Evolutionary conservation across 306 rosid species (phyloP), one percentile per base, ranked within the genome.

Genomic region (Hippophae tibetana): DNA sequence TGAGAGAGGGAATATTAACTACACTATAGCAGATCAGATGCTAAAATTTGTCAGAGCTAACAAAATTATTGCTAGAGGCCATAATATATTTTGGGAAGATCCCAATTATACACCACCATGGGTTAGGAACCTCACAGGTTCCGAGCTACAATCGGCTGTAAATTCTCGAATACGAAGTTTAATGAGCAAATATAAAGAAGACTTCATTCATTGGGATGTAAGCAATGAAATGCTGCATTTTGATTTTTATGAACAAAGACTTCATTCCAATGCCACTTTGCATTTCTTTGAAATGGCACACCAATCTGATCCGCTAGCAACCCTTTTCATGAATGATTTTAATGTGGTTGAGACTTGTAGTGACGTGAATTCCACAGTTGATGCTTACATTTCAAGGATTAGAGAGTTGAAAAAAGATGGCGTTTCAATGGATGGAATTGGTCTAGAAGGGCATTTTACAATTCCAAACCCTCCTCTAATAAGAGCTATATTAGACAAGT

Each of bases 221-320:
- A 92, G 89, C 83, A 87, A 92, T 51, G 98, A 92, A 72, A 85
- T 87, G 98, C 96, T 87, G 66, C 98, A 90, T 67, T 90, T 85
- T 45, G 89, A 90, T 72, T 90, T 90, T 82, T 90, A 90, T 42
- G 98, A 87, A 71, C 54, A 85, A 57, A 56, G 72, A 43, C 95
- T 92, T 42, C 92, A 96, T 41, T 78, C 78, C 18, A 54, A 83
- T 55, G 95, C 98, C 60, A 69, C 95, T 1, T 61, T 79, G 50
- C 74, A 76, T 52, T 81, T 92, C 68, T 87, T 78, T 49, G 61
- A 85, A 74, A 76, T 83, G 7, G 92, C 92, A 55, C 97, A 82
- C 66, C 45, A 67, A 48, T 77, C 76, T 2, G 98, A 92, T 50
- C 96, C 98, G 1, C 13, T 92, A 47, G 86, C 95, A 58, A 87